Conservation (phyloP, 2,329 filamentous ascomycete species). For the Neofusicoccum kwambonambiense region DNA sequence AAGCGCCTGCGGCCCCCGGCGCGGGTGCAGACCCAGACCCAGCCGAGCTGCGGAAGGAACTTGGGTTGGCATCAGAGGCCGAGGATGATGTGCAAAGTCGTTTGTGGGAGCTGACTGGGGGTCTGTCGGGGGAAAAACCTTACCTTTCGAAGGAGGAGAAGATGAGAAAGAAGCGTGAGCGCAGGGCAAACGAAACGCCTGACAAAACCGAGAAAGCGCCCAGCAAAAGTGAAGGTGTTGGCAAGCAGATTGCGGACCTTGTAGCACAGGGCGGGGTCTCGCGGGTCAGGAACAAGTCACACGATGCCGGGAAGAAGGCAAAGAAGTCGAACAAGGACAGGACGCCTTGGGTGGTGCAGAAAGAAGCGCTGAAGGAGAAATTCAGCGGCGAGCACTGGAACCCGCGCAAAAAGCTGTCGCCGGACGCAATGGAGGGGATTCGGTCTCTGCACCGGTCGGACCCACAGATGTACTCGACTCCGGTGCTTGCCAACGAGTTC, state of each 20-base stretch:
- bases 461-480: constrained; percentile 73
- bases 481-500: constrained; percentile 73
- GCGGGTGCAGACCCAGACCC: background rate
- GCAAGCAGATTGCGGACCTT: too few species aligned
- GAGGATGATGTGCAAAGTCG: background rate
- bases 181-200: background rate
- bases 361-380: constrained; percentile 71
- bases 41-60: background rate
- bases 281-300: background rate
- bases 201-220: too few species aligned
- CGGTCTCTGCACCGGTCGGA: constrained; percentile 76
- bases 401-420: constrained; percentile 82
- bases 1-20: background rate
- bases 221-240: too few species aligned
- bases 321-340: constrained; percentile 16
- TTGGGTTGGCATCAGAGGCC: background rate
- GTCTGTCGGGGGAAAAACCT: background rate
- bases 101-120: background rate
- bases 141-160: background rate
- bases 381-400: constrained; percentile 75
- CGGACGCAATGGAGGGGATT: constrained; percentile 88
- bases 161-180: background rate
- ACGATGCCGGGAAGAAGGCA: background rate
- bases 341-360: constrained; percentile 72
- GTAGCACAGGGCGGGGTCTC: too few species aligned